phyloP scores from a whole-genome alignment of 345 rosid species.

The Gossypium anomalum region DNA sequence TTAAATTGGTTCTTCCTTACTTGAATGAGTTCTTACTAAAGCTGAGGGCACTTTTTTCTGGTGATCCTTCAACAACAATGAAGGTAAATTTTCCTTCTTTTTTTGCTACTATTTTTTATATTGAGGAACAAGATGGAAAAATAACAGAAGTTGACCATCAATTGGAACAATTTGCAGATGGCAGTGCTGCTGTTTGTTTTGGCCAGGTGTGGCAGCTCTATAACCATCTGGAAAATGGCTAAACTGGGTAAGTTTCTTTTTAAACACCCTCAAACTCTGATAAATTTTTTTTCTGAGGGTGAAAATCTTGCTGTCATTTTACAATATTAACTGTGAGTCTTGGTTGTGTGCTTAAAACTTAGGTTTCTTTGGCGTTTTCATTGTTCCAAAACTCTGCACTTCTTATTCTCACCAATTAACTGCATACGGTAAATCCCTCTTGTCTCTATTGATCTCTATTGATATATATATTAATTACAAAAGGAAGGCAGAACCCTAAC shows the following conservation, averaged over 20 bases:
- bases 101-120: neutral
- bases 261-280: neutral
- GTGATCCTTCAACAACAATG: constrained; percentile 88
- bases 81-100: constrained; percentile 44
- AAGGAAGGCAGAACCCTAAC: no score
- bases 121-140: neutral
- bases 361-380: constrained; percentile 86
- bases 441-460: neutral
- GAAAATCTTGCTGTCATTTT: no score
- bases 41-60: constrained; percentile 75
- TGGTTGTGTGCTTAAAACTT: constrained; percentile 17
- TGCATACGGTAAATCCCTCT: constrained; percentile 48
- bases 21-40: constrained; percentile 64
- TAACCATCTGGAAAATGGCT: constrained; percentile 82
- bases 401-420: constrained; percentile 58
- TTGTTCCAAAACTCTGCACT: constrained; percentile 69
- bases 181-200: constrained; percentile 74
- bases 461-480: neutral
- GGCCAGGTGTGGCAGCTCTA: constrained; percentile 82
- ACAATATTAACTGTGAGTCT: neutral
- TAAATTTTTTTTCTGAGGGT: neutral
- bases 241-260: constrained; percentile 53
- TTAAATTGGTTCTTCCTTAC: constrained; percentile 70
- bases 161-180: constrained; percentile 54
- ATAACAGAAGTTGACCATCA: constrained; percentile 18